Percentiles rank a stretch among this genome's conserved stretches.
Conservation (phyloP, 805 yeast genomes). For the Spathaspora hagerdaliae region DNA sequence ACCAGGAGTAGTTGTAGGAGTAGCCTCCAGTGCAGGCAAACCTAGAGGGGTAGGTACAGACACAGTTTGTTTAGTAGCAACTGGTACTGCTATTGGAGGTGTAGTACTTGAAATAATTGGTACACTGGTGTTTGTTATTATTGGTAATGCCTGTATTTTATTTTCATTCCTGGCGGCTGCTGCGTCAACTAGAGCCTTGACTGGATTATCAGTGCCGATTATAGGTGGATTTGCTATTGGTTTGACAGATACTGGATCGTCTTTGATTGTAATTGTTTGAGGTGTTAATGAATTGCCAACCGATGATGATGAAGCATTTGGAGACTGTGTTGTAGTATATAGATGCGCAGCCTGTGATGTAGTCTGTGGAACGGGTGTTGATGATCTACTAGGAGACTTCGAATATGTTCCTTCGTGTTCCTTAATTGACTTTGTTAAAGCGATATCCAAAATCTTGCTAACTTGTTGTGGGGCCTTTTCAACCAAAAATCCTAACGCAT, state of each 20-base stretch:
- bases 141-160: background rate
- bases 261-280: slow-evolving; percentile 2
- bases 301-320: background rate
- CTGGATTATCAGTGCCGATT: background rate
- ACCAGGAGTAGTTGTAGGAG: slow-evolving; percentile 1
- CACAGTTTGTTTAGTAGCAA: background rate
- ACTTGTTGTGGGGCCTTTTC: slow-evolving; percentile 80
- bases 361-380: slow-evolving; percentile 17
- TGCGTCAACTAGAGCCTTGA: slow-evolving; percentile 1
- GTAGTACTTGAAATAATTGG: background rate
- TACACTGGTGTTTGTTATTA: background rate
- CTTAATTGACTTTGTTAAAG: slow-evolving; percentile 71
- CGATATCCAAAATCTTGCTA: slow-evolving; percentile 73
- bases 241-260: background rate
- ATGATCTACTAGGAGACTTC: slow-evolving; percentile 17
- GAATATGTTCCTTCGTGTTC: slow-evolving; percentile 29
- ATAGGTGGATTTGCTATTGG: background rate
- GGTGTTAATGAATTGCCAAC: background rate
- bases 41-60: background rate
- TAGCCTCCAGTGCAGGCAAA: background rate
- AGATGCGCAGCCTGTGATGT: background rate
- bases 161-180: slow-evolving; percentile 2
- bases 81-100: background rate
- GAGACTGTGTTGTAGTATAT: background rate
- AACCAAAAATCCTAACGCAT: slow-evolving; percentile 71